Percentiles rank a stretch among this genome's conserved stretches.
Conservation (phyloP, 192 early-diverging fungal genomes). For the Gryganskiella cystojenkinii region DNA sequence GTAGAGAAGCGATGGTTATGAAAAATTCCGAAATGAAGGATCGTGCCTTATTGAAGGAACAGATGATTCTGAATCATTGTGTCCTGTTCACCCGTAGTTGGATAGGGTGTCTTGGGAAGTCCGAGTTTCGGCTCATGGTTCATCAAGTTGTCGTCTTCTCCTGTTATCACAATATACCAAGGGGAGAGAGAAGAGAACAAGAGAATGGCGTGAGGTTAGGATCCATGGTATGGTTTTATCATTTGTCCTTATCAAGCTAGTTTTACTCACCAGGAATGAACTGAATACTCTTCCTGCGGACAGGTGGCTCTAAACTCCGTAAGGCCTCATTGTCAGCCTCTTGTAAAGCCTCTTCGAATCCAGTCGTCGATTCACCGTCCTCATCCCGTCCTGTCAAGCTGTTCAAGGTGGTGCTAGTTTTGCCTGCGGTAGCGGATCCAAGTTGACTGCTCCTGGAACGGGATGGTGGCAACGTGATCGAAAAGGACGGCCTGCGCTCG, state of each 20-base stretch:
- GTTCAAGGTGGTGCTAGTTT: not conserved
- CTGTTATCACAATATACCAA: conserved; percentile 6
- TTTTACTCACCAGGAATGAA: conserved; percentile 24
- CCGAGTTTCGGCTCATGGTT: conserved; percentile 26
- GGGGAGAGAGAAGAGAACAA: not conserved
- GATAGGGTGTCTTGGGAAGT: conserved; percentile 47
- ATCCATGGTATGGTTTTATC: not conserved
- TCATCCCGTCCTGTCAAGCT: not conserved
- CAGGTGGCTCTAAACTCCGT: not conserved
- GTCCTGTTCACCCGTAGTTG: conserved; percentile 23
- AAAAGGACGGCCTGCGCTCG: conserved; percentile 33
- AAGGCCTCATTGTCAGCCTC: not conserved
- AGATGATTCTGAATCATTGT: conserved; percentile 8
- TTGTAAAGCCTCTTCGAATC: conserved; percentile 16
- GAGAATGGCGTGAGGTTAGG: not conserved
- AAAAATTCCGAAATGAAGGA: too few relatives aligned
- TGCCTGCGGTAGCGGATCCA: too few relatives aligned
- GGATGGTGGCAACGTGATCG: conserved; percentile 38
- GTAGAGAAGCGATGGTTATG: too few relatives aligned
- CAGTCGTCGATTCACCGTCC: conserved; percentile 8
- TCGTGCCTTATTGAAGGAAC: conserved; percentile 8
- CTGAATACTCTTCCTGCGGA: conserved; percentile 34
- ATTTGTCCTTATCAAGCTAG: not conserved
- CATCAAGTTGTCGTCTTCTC: conserved; percentile 21
- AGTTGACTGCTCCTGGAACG: conserved; percentile 20